Evolutionary conservation across 2,329 filamentous ascomycete genomes (phyloP), one percentile per base, ranked within the genome.

Genomic region (Pseudogymnoascus sp.): DNA sequence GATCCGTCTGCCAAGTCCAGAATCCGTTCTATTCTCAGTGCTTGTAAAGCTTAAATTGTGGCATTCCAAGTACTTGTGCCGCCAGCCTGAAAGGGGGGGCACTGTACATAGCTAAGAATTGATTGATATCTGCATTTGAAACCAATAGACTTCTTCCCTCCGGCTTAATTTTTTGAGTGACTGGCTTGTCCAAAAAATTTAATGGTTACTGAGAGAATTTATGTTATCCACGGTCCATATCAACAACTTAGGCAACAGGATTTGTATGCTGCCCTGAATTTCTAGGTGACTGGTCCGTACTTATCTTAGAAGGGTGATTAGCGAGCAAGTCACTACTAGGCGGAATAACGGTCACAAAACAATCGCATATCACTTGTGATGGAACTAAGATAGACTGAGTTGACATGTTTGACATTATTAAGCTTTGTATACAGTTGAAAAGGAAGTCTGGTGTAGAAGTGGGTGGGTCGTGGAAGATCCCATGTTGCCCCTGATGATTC

Each of bases 31-130:
- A 57, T 34, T 57, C n/a, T 34, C 51, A 57, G 29, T 57, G 51
- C 51, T 3, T 66, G 16, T 63, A 57, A 36, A 34, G n/a, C 51
- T 54, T 54, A 54, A 54, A 54, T 54, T 31, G 47, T 54, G 45
- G 45, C 45, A 51, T 51, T 29, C 7, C 12, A 29, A 26, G 2
- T 42, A 42, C 29, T 10, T 31, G 29, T 31, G 29, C 29, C 29
- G 29, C 29, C 29, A 31, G 8, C 29, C 29, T 11, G 29, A 31
- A 31, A 31, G 29, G 29, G 29, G 29, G 29, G 29, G 29, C 29
- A 31, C 29, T 31, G 29, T 31, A 31, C 29, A 31, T 31, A 31
- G 29, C 29, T 31, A 31, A 31, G 29, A 31, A 31, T 31, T 31
- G 29, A 31, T 31, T 31, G 29, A 31, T 31, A 31, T 31, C 29